phyloP scores from a whole-genome alignment of 1,139 yeast species.

The Zygotorulaspora mrakii region DNA sequence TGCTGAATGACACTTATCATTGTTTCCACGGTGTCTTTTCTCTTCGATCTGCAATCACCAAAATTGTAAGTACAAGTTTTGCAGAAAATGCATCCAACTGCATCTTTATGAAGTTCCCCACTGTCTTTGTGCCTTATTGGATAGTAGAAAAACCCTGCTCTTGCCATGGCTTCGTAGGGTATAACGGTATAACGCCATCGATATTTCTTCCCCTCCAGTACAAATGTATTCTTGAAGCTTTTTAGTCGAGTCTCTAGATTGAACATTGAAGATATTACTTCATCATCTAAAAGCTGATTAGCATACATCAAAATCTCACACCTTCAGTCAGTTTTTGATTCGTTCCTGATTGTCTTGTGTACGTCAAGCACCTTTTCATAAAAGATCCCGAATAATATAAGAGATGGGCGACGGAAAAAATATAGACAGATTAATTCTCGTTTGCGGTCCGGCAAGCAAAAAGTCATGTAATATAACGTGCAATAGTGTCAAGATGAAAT shows the following conservation, averaged over 20 bases:
- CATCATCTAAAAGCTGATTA: too few relatives aligned
- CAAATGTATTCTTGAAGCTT: conserved; percentile 35
- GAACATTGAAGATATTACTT: conserved; percentile 8
- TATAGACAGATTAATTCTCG: too few relatives aligned
- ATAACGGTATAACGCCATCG: conserved; percentile 43
- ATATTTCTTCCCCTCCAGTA: conserved; percentile 29
- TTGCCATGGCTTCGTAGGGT: conserved; percentile 47
- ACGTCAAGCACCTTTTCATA: too few relatives aligned
- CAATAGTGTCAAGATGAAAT: too few relatives aligned
- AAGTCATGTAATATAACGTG: too few relatives aligned
- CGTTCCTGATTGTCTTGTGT: too few relatives aligned
- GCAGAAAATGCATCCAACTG: conserved; percentile 62
- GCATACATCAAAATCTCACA: too few relatives aligned
- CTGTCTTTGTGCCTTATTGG: conserved; percentile 40
- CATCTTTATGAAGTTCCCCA: conserved; percentile 39
- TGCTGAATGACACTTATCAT: conserved; percentile 24
- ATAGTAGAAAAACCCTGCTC: conserved; percentile 65
- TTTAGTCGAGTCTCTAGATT: conserved; percentile 29
- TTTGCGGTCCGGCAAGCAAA: too few relatives aligned
- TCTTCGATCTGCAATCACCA: conserved; percentile 27
- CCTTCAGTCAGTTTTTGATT: too few relatives aligned
- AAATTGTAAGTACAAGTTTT: conserved; percentile 37
- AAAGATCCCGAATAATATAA: too few relatives aligned
- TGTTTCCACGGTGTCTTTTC: conserved; percentile 24
- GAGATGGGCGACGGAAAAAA: too few relatives aligned